These are phyloP conservation scores for Hysterangium stoloniferum DNA, from an alignment of 768 basidiomycete species.

Conservation along the genomic window DNA sequence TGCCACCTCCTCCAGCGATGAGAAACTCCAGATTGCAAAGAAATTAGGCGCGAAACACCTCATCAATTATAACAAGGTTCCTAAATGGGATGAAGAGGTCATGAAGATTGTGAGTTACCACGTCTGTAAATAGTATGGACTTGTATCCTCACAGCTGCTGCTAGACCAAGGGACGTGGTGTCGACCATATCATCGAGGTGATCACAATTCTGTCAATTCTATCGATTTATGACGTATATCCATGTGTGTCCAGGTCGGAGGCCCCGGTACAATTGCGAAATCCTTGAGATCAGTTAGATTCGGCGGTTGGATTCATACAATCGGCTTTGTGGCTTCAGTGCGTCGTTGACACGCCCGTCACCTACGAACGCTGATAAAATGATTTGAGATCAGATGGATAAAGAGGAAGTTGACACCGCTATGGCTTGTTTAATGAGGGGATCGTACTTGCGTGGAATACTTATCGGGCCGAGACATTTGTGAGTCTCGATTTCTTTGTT, in stretches of 20 bases:
- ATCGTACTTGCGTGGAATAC: slow-evolving; percentile 41
- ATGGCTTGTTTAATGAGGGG: slow-evolving; percentile 31
- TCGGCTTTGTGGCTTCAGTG: slow-evolving; percentile 43
- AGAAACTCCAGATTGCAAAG: slow-evolving; percentile 46
- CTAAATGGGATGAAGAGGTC: slow-evolving; percentile 52
- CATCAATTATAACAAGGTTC: slow-evolving; percentile 56
- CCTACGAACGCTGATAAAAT: not conserved
- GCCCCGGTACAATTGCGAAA: slow-evolving; percentile 40
- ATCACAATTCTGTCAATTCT: not conserved
- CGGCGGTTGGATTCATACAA: slow-evolving; percentile 39
- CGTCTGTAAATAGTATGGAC: not conserved
- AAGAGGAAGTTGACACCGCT: slow-evolving; percentile 21
- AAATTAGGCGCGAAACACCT: slow-evolving; percentile 45
- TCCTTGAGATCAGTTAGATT: slow-evolving; percentile 32
- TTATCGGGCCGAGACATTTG: slow-evolving; percentile 53
- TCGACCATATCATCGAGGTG: slow-evolving; percentile 34
- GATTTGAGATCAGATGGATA: not conserved
- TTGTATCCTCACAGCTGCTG: not conserved
- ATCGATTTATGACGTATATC: not conserved
- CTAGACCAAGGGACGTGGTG: slow-evolving; percentile 25
- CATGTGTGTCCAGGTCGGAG: slow-evolving; percentile 32
- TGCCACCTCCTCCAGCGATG: slow-evolving; percentile 58
- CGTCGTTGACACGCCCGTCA: not conserved
- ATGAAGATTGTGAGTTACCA: slow-evolving; percentile 32
- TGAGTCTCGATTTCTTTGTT: slow-evolving; percentile 21